A percentile compares a stretch with the other conserved stretches of the same genome.
These are phyloP conservation scores for Coemansia sp. DNA, from an alignment of 192 early-diverging fungal genomes.

Conservation along the genomic window DNA sequence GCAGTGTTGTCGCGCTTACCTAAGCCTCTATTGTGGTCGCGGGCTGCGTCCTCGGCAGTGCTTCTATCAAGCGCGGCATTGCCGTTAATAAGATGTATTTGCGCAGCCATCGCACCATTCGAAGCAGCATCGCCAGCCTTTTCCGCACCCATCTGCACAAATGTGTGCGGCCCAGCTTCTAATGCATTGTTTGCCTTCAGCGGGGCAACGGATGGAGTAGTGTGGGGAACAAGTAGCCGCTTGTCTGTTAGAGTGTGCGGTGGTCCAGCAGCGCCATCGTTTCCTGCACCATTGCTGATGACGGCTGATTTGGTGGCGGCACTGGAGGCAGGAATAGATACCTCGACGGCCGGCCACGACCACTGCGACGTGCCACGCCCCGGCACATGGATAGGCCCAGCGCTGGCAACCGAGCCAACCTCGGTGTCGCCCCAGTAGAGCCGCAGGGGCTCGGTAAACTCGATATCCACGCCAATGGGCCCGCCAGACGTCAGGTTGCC, in stretches of 20 bases:
- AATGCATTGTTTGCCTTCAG: background rate
- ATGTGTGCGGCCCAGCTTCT: background rate
- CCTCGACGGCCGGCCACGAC: constrained; percentile 40
- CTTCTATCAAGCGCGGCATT: constrained; percentile 14
- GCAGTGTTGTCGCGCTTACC: constrained; percentile 3
- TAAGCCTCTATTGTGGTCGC: background rate
- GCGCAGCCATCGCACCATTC: constrained; percentile 14
- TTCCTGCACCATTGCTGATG: background rate
- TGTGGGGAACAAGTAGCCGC: constrained; percentile 11
- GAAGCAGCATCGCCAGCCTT: background rate
- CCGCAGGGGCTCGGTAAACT: constrained; percentile 47
- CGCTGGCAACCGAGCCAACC: constrained; percentile 22
- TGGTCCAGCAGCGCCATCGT: background rate
- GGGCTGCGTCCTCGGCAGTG: constrained; percentile 4
- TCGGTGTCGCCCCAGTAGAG: constrained; percentile 41
- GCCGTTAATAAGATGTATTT: constrained; percentile 17
- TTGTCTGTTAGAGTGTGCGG: constrained; percentile 1
- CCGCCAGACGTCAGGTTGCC: constrained; percentile 44
- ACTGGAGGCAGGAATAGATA: constrained; percentile 14
- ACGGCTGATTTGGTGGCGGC: background rate
- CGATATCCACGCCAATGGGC: constrained; percentile 41
- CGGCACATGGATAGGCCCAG: constrained; percentile 29
- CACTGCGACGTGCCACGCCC: constrained; percentile 34
- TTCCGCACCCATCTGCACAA: constrained; percentile 9
- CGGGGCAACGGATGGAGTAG: background rate